A percentile compares a stretch with the other conserved stretches of the same genome.
Evolutionary conservation across 2,329 filamentous ascomycete genomes (phyloP).

Genomic region (Hirsutella thompsonii): DNA sequence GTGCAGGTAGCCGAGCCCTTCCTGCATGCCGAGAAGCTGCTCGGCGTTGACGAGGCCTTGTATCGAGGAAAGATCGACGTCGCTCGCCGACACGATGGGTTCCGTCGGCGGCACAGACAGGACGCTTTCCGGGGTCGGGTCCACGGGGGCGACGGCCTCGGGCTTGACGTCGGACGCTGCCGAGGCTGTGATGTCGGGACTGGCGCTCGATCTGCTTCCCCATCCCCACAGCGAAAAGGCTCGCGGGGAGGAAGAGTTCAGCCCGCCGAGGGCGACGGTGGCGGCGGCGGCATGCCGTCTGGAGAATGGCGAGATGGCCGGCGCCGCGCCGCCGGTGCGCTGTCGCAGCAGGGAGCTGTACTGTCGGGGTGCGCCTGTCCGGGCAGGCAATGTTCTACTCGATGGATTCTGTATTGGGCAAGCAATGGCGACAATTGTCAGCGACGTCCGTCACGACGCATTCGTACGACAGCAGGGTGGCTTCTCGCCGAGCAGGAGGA

Average conservation of each 20-base stretch:
- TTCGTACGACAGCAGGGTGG: too few species aligned
- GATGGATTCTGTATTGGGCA: too few species aligned
- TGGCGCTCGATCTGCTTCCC: conserved; percentile 15
- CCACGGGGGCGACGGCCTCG: conserved; percentile 3
- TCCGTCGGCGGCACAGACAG: conserved; percentile 9
- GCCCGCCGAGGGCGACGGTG: conserved; percentile 17
- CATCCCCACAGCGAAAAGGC: conserved; percentile 23
- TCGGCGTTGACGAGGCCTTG: conserved; percentile 22
- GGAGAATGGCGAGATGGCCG: conserved; percentile 11
- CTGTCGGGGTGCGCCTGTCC: conserved; percentile 14
- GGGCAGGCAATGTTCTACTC: too few species aligned
- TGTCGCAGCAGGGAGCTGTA: conserved; percentile 19
- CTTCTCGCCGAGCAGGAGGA: too few species aligned
- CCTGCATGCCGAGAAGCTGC: conserved; percentile 48
- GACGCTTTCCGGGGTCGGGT: conserved; percentile 4
- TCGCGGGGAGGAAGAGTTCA: conserved; percentile 15
- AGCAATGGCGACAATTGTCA: too few species aligned
- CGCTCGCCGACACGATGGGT: conserved; percentile 12
- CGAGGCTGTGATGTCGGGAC: too few species aligned
- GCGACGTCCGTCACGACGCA: too few species aligned
- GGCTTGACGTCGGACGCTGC: too few species aligned
- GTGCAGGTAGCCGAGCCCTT: conserved; percentile 71
- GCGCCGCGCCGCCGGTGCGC: conserved; percentile 6
- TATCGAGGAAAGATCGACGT: conserved; percentile 21
- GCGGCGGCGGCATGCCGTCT: conserved; percentile 8